These are phyloP conservation scores for Penicillium ucsense DNA, from an alignment of 495 filamentous ascomycete species.

Conservation along the genomic window DNA sequence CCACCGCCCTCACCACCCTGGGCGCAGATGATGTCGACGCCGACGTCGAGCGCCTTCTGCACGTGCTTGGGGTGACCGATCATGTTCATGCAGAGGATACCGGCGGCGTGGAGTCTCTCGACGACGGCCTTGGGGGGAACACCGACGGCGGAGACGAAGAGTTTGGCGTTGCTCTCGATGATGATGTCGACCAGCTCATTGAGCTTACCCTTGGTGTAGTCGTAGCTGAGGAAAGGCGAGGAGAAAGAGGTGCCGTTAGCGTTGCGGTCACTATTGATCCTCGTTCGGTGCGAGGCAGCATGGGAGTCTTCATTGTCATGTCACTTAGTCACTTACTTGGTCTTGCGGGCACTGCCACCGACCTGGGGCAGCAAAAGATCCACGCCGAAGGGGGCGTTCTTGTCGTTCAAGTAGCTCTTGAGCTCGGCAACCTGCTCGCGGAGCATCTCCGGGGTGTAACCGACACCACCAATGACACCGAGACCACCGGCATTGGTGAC, in stretches of 20 bases:
- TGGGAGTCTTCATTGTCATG: too few relatives aligned
- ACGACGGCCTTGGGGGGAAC: slow-evolving; percentile 84
- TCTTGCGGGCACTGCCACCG: slow-evolving; percentile 86
- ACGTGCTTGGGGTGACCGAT: slow-evolving; percentile 99
- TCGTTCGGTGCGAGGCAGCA: too few relatives aligned
- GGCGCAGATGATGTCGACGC: slow-evolving; percentile 85
- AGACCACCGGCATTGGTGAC: slow-evolving; percentile 96
- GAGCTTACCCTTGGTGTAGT: slow-evolving; percentile 99
- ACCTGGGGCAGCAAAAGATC: slow-evolving; percentile 92
- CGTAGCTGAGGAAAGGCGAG: slow-evolving; percentile 81
- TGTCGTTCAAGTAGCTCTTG: slow-evolving; percentile 80
- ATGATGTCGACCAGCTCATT: slow-evolving; percentile 83
- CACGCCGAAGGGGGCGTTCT: slow-evolving; percentile 97
- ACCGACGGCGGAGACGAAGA: slow-evolving; percentile 96
- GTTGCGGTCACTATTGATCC: background rate
- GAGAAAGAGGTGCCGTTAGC: slow-evolving; percentile 11
- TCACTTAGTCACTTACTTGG: slow-evolving; percentile 63
- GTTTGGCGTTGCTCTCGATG: slow-evolving; percentile 78
- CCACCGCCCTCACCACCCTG: slow-evolving; percentile 90
- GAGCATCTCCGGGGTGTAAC: slow-evolving; percentile 96
- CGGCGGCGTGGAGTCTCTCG: slow-evolving; percentile 75
- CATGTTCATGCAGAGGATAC: slow-evolving; percentile 99
- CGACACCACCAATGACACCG: slow-evolving; percentile 92
- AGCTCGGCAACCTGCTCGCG: slow-evolving; percentile 89
- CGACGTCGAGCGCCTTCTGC: slow-evolving; percentile 79